Percentiles rank a stretch among this genome's conserved stretches.
Evolutionary conservation across 805 yeast genomes (phyloP).

Genomic region (Candida michaelii): DNA sequence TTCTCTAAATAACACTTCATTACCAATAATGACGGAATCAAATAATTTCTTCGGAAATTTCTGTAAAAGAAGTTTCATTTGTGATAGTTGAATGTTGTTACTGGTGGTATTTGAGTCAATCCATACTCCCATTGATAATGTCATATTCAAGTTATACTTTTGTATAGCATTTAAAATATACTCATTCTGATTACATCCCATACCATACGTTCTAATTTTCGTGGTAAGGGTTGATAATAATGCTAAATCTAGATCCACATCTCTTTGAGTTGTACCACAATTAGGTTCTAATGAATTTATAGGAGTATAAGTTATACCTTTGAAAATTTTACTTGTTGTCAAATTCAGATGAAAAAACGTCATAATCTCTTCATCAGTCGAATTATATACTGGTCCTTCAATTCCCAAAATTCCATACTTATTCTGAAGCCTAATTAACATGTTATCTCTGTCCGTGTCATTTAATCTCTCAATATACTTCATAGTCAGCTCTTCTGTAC

Average conservation of each 20-base stretch:
- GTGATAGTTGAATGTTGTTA: slow-evolving; percentile 47
- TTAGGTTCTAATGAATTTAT: slow-evolving; percentile 48
- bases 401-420: neutral
- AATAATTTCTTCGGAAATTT: slow-evolving; percentile 47
- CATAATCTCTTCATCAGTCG: slow-evolving; percentile 9
- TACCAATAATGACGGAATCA: slow-evolving; percentile 57
- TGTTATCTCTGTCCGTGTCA: slow-evolving; percentile 19
- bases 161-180: slow-evolving; percentile 53
- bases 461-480: slow-evolving; percentile 27
- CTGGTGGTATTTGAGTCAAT: slow-evolving; percentile 46
- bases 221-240: slow-evolving; percentile 58
- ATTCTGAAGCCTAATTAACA: slow-evolving; percentile 10
- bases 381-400: neutral
- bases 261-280: slow-evolving; percentile 51
- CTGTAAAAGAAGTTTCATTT: slow-evolving; percentile 41
- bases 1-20: slow-evolving; percentile 58
- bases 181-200: slow-evolving; percentile 59
- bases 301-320: slow-evolving; percentile 64
- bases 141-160: slow-evolving; percentile 51
- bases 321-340: slow-evolving; percentile 10
- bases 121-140: slow-evolving; percentile 64
- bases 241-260: slow-evolving; percentile 56
- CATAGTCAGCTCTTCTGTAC: slow-evolving; percentile 26
- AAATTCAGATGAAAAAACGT: neutral
- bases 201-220: slow-evolving; percentile 57